A percentile compares a stretch with the other conserved stretches of the same genome.
These are phyloP conservation scores for Cyberlindnera maclurae DNA, from an alignment of 805 yeast species.

Conservation along the genomic window DNA sequence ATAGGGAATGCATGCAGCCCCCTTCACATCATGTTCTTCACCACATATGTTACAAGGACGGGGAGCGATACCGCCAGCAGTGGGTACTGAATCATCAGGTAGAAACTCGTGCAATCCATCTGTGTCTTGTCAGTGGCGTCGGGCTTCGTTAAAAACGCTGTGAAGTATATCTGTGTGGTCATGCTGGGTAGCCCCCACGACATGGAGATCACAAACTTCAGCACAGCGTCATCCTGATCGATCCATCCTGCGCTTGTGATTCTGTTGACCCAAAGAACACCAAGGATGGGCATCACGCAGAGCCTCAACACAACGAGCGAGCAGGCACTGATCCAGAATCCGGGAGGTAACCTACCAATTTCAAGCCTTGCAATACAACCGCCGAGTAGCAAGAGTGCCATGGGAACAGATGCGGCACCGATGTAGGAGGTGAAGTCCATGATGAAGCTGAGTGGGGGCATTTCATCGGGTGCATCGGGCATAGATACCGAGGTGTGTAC, in stretches of 20 bases:
- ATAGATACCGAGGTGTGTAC: conserved; percentile 43
- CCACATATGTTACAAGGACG: conserved; percentile 33
- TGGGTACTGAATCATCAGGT: conserved; percentile 68
- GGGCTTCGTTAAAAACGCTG: conserved; percentile 74
- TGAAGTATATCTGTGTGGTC: conserved; percentile 79
- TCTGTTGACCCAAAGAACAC: conserved; percentile 57
- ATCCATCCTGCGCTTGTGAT: conserved; percentile 59
- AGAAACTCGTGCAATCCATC: conserved; percentile 80
- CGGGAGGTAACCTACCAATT: conserved; percentile 52
- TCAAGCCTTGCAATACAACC: conserved; percentile 79
- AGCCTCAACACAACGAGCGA: conserved; percentile 52
- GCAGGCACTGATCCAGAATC: conserved; percentile 64
- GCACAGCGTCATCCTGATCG: conserved; percentile 37
- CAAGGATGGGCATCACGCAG: conserved; percentile 72
- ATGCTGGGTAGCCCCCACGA: conserved; percentile 83
- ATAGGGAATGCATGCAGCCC: too few relatives aligned
- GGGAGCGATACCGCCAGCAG: conserved; percentile 65
- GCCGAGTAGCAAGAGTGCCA: conserved; percentile 77
- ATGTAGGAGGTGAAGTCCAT: conserved; percentile 77
- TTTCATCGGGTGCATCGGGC: conserved; percentile 74
- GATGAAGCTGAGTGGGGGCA: conserved; percentile 77
- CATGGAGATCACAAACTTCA: conserved; percentile 67
- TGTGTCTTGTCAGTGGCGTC: conserved; percentile 43
- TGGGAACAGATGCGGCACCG: conserved; percentile 84
- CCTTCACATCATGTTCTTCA: conserved; percentile 9